Conservation (phyloP, 116 monocot genomes). For the Cymodocea nodosa region DNA sequence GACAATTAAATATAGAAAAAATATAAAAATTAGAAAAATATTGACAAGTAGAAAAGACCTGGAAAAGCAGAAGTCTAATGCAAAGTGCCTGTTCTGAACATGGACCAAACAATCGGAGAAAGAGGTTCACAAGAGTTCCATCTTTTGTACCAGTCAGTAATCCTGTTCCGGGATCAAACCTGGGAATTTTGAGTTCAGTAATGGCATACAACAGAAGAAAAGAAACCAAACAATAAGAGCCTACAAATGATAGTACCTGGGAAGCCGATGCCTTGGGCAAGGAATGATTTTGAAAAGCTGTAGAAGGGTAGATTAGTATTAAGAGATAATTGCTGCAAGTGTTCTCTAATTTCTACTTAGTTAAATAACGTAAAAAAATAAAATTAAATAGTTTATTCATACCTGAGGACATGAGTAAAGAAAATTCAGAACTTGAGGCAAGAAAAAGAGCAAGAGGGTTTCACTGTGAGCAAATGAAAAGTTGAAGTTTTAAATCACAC, state of each 20-base stretch:
- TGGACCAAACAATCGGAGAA: constrained; percentile 75
- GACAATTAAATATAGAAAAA: neutral
- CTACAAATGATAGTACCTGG: constrained; percentile 24
- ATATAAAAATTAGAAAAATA: too few relatives aligned
- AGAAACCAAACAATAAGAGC: neutral
- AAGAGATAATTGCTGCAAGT: neutral
- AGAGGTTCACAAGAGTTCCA: constrained; percentile 86
- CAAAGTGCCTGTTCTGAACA: constrained; percentile 82
- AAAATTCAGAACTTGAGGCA: constrained; percentile 93
- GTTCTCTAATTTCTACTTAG: neutral
- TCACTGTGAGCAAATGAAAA: constrained; percentile 29
- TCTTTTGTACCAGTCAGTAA: constrained; percentile 88
- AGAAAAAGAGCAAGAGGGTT: constrained; percentile 83
- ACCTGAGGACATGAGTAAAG: constrained; percentile 89
- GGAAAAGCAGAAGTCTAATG: constrained; percentile 81
- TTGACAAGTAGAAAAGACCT: constrained; percentile 23
- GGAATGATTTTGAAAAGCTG: constrained; percentile 92
- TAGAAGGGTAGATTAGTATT: neutral
- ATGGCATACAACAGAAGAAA: neutral
- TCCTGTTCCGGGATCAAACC: constrained; percentile 91
- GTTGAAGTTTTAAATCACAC: too few relatives aligned
- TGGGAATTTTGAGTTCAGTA: constrained; percentile 9
- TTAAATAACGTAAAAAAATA: neutral
- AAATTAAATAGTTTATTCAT: neutral
- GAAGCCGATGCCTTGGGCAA: constrained; percentile 89